Evolutionary conservation across 306 rosid genomes (phyloP).

Genomic region (Leucaena leucocephala): DNA sequence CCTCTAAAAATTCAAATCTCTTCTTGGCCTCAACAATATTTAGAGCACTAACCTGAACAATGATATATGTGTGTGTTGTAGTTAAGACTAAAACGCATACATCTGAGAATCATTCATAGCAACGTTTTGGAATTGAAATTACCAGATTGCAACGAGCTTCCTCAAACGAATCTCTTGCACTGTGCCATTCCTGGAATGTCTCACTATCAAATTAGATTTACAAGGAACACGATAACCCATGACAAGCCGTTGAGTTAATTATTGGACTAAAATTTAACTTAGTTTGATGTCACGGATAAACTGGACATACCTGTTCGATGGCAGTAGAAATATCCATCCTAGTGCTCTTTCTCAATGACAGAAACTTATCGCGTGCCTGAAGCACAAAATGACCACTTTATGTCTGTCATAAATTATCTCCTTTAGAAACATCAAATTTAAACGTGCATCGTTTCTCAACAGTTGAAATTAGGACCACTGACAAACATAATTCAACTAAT

Average conservation of each 20-base stretch:
- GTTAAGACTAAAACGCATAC: slow-evolving; percentile 38
- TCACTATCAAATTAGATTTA: slow-evolving; percentile 65
- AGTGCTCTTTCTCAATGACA: slow-evolving; percentile 78
- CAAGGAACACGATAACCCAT: slow-evolving; percentile 50
- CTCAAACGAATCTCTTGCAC: slow-evolving; percentile 73
- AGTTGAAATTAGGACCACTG: slow-evolving; percentile 16
- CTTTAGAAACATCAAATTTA: not conserved
- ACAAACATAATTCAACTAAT: slow-evolving; percentile 25
- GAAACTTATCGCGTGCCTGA: slow-evolving; percentile 87
- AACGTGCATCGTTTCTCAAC: slow-evolving; percentile 13
- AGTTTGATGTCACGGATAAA: slow-evolving; percentile 24
- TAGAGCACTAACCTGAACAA: slow-evolving; percentile 61
- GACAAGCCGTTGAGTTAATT: slow-evolving; percentile 33
- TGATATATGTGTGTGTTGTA: not conserved
- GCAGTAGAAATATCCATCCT: slow-evolving; percentile 62
- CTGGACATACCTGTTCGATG: slow-evolving; percentile 66
- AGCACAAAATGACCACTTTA: slow-evolving; percentile 41
- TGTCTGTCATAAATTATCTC: slow-evolving; percentile 21
- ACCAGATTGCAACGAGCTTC: slow-evolving; percentile 89
- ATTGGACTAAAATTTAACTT: slow-evolving; percentile 16
- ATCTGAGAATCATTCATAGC: slow-evolving; percentile 23
- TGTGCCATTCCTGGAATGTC: slow-evolving; percentile 76
- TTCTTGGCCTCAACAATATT: slow-evolving; percentile 68
- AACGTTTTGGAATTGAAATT: slow-evolving; percentile 41
- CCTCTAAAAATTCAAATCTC: slow-evolving; percentile 74